Conservation (phyloP, 2,329 filamentous ascomycete genomes). For the Phialocephala sp. region DNA sequence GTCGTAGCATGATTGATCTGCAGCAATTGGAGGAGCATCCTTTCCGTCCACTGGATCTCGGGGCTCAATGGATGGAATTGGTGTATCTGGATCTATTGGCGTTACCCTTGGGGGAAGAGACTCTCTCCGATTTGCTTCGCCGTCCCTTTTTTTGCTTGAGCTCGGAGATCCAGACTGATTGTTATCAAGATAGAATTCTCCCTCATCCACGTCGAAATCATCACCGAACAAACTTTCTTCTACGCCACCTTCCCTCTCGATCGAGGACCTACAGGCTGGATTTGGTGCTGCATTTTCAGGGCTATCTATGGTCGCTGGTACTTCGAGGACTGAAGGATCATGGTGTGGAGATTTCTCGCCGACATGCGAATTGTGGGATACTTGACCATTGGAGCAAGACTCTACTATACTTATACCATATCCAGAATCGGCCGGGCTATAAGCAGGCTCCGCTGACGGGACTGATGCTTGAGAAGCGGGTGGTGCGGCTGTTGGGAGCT, state of each 20-base stretch:
- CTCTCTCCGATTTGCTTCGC: neutral
- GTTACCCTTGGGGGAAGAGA: neutral
- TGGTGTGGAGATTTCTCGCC: neutral
- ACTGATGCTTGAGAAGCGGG: neutral
- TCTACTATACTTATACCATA: constrained; percentile 16
- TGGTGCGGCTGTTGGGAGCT: neutral
- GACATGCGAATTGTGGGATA: neutral
- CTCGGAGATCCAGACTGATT: neutral
- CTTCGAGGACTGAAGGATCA: neutral
- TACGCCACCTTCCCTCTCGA: neutral
- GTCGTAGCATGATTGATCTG: neutral
- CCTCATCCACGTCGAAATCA: neutral
- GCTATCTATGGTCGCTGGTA: neutral
- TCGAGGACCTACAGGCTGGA: neutral
- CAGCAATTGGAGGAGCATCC: neutral
- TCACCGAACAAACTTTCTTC: neutral
- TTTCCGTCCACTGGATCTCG: neutral
- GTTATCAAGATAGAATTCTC: neutral
- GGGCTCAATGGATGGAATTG: constrained; percentile 14
- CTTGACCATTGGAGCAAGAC: neutral
- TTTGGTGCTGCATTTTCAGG: neutral
- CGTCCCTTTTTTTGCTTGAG: neutral
- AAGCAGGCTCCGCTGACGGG: neutral
- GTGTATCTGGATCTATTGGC: constrained; percentile 9
- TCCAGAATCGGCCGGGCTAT: constrained; percentile 15